Base-by-base conservation (phyloP, 495 filamentous ascomycete genomes). In the Aspergillus indologenus region DNA sequence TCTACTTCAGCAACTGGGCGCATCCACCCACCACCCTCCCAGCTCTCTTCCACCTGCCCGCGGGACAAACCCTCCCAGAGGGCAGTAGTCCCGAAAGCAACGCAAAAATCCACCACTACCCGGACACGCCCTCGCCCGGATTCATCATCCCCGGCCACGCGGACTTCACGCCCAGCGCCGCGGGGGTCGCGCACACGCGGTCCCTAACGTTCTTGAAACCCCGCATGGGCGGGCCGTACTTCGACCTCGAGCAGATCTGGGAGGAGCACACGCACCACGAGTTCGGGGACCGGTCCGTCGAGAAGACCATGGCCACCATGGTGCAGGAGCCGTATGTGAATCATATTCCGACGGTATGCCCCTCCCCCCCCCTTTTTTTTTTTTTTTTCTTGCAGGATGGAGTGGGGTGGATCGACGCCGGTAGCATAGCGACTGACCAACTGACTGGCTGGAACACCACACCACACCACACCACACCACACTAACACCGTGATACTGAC, bases 301-400 rank as follows among this genome's bases (percentile, higher is more conserved):
- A 76, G 45, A 66, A 71, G 42, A 78, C 75, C 5, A 76, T 87
- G 74, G 70, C 75, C 0, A 83, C 83, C 2, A 87, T 85, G 76
- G 79, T 81, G n/a, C 60, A 77, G 8, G 72, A 79, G 42, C 84
- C 84, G 2, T 83, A 85, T 54, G 84, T 86, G 14, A 86, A 87
- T 58, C 75, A 85, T 60, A 70, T 81, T 7, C 83, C 83, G 1
- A 82, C 80, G 0, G 71, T 40, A 14, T 2, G 34, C 9, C 4
- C 26, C 9, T 4, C 26, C 26, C 9, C 26, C 9, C 9, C 26
- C 26, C 26, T 40, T 40, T 40, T 40, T 11, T 9, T 29, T 4
- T 29, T 29, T 4, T 29, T 29, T 29, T n/a, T n/a, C n/a, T n/a
- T n/a, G n/a, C n/a, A n/a, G n/a, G n/a, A n/a, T n/a, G n/a, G n/a